Evolutionary conservation across 352 stramenopile genomes (phyloP).

Genomic region (Phytophthora citrophthora): DNA sequence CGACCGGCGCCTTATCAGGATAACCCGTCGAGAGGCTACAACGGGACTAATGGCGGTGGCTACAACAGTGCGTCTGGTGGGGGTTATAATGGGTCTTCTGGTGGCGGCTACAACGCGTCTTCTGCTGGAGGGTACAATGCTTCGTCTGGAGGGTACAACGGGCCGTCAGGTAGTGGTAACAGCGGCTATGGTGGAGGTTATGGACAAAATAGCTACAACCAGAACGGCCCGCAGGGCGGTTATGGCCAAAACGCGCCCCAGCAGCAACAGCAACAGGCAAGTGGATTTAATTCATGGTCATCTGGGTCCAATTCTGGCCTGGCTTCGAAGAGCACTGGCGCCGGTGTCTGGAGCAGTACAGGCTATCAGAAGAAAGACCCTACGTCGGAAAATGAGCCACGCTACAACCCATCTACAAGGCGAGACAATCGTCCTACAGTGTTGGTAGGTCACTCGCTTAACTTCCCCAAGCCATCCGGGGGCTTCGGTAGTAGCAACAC

Average conservation of each 20-base stretch:
- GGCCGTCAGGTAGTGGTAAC: conserved; percentile 11
- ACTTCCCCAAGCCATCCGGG: conserved; percentile 65
- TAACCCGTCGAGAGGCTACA: conserved; percentile 36
- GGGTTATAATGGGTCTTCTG: conserved; percentile 28
- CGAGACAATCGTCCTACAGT: conserved; percentile 89
- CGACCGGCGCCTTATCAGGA: conserved; percentile 75
- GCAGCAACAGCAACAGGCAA: conserved; percentile 35
- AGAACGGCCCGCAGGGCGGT: conserved; percentile 22
- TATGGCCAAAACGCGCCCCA: conserved; percentile 33
- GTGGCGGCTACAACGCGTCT: conserved; percentile 18
- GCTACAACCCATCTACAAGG: conserved; percentile 52
- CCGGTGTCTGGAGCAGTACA: conserved; percentile 81
- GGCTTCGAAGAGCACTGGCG: conserved; percentile 44
- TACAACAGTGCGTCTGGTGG: conserved; percentile 22
- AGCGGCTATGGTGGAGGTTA: conserved; percentile 37
- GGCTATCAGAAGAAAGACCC: conserved; percentile 84
- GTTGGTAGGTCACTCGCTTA: conserved; percentile 79
- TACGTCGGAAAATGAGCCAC: conserved; percentile 38
- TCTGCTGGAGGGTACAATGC: conserved; percentile 24
- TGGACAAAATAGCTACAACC: conserved; percentile 37
- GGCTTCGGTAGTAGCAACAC: conserved; percentile 49
- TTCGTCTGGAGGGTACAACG: conserved; percentile 7
- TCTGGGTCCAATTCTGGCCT: conserved; percentile 32
- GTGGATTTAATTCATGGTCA: conserved; percentile 68
- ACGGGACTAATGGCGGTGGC: conserved; percentile 7